Conservation (phyloP, 306 rosid genomes). For the Sicyos edulis region DNA sequence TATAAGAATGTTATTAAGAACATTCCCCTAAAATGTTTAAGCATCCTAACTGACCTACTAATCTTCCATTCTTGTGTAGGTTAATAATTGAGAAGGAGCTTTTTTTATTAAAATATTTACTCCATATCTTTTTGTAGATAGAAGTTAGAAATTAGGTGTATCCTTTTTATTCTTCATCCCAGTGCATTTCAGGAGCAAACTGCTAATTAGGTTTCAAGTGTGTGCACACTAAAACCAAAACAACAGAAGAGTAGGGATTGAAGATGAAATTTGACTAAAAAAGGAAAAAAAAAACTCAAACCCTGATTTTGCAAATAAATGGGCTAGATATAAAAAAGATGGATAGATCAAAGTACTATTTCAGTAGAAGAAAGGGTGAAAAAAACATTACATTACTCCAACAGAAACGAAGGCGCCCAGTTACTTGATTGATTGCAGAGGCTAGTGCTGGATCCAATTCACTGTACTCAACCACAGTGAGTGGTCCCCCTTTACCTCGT, state of each 20-base stretch:
- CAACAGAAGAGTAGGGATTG: neutral
- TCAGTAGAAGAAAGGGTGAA: constrained; percentile 23
- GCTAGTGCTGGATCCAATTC: constrained; percentile 76
- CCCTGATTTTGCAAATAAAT: neutral
- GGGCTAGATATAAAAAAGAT: neutral
- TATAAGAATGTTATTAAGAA: neutral
- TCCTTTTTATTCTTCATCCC: neutral
- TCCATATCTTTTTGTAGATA: neutral
- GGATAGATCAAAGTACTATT: constrained; percentile 4
- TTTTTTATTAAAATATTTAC: neutral
- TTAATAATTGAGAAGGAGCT: neutral
- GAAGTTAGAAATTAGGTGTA: neutral
- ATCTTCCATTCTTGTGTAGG: neutral
- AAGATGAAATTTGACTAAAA: neutral
- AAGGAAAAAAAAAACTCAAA: neutral
- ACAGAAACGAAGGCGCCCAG: constrained; percentile 96
- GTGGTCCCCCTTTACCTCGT: constrained; percentile 95
- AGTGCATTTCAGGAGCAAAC: neutral
- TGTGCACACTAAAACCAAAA: neutral
- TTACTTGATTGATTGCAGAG: constrained; percentile 79
- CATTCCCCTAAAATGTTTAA: neutral
- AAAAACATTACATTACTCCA: constrained; percentile 87
- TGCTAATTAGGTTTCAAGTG: neutral
- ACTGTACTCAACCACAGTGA: constrained; percentile 92
- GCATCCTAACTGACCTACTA: neutral